Evolutionary conservation across 352 stramenopile species (phyloP), one percentile per base, ranked within the genome.

Genomic region (Hyaloperonospora brassicae): DNA sequence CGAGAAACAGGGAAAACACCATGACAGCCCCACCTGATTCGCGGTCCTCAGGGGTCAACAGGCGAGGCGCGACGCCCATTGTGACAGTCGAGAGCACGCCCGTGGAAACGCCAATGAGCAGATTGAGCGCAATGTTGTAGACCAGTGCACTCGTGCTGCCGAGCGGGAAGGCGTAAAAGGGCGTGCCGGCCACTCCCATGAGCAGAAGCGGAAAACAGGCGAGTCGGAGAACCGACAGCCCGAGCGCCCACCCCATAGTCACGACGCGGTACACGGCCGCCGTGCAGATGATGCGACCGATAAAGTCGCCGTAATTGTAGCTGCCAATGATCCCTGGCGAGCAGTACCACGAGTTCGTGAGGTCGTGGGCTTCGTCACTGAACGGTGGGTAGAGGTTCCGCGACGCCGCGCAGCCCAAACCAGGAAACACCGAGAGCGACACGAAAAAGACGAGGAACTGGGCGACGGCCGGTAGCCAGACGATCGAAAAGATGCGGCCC

Each of bases 281-380:
- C 5, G 60, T 72, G 36, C 51, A 80, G 41, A 84, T 34, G 43
- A 86, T 53, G 10, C 76, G 70, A 21, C 72, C 78, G 43, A 85
- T 57, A 47, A 80, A 81, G 45, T 86, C 73, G 13, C 76, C 76
- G 62, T 76, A 83, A 65, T 82, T 84, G 71, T 77, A 86, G 47
- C 53, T 67, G 21, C 61, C 74, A 34, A 86, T 72, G 52, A 84
- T 76, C 13, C 74, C 77, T 1, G 74, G 72, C 6, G 70, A 67
- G 59, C 57, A 73, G 47, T 79, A 84, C 77, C 75, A 86, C 3
- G 53, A 55, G 5, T 23, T 27, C 2, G 59, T 70, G 34, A 72
- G 30, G 12, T 13, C 22, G 31, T 73, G 51, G 11, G 24, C 24
- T 27, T 57, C 56, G n/a, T 60, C 23, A 9, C 24, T 64, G 51